phyloP scores from a whole-genome alignment of 2,329 filamentous ascomycete genomes.

The Immersiporthe knoxdaviesiana region DNA sequence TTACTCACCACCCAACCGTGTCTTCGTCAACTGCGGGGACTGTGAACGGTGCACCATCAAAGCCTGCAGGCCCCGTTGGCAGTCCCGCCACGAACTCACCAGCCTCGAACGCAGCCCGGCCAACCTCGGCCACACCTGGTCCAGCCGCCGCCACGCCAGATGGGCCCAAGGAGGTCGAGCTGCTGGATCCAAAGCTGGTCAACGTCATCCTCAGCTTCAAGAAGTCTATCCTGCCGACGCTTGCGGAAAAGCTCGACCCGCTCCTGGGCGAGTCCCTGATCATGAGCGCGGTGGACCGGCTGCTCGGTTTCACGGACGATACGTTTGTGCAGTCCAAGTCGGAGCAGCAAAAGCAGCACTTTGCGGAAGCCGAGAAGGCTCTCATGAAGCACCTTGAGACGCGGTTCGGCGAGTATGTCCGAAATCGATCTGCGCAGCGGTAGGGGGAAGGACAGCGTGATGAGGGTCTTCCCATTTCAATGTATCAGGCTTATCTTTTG shows the following conservation, averaged over 20 bases:
- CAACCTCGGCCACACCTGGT: constrained; percentile 15
- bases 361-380: constrained; percentile 38
- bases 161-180: constrained; percentile 16
- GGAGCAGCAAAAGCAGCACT: constrained; percentile 37
- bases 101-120: constrained; percentile 13
- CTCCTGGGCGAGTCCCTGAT: constrained; percentile 50
- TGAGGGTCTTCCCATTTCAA: not conserved
- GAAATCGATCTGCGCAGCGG: constrained; percentile 5
- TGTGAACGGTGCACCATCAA: not conserved
- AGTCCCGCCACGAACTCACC: not conserved
- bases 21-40: not conserved
- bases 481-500: not conserved
- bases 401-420: constrained; percentile 32
- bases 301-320: constrained; percentile 50
- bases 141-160: constrained; percentile 14
- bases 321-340: constrained; percentile 40
- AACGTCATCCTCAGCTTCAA: constrained; percentile 50
- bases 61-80: not conserved
- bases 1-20: not conserved
- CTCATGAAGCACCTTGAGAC: constrained; percentile 36
- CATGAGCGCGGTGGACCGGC: constrained; percentile 55
- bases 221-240: constrained; percentile 47
- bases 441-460: not conserved
- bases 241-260: constrained; percentile 46
- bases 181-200: constrained; percentile 46